Evolutionary conservation across 108 stramenopile genomes (phyloP).

Genomic region (Hondaea fermentalgiana): DNA sequence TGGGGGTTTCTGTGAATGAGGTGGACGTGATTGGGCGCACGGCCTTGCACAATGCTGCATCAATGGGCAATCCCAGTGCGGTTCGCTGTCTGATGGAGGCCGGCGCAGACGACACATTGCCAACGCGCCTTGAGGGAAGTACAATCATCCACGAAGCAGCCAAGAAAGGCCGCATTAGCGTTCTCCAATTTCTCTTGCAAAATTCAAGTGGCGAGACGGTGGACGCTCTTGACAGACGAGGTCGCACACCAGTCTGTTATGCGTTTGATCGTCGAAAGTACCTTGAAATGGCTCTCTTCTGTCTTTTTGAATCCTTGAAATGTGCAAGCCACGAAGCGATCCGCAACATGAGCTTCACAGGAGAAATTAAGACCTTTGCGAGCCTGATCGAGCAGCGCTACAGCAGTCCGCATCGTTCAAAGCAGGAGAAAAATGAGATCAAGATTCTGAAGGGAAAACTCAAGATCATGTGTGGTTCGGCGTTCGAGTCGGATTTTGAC

Average conservation of each 20-base stretch:
- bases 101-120: not conserved
- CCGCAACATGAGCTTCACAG: too few species aligned
- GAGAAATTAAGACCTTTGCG: too few species aligned
- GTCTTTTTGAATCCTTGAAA: not conserved
- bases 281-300: too few species aligned
- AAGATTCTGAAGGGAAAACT: too few species aligned
- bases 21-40: not conserved
- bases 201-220: not conserved
- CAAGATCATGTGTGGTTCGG: too few species aligned
- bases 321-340: not conserved
- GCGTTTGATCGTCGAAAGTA: not conserved
- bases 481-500: too few species aligned
- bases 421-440: too few species aligned
- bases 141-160: not conserved
- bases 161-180: not conserved
- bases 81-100: not conserved
- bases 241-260: not conserved
- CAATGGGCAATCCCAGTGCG: not conserved
- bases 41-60: not conserved
- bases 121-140: not conserved
- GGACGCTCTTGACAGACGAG: not conserved
- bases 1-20: not conserved
- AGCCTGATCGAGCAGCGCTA: too few species aligned
- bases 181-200: not conserved
- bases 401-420: too few species aligned